A percentile compares a stretch with the other conserved stretches of the same genome.
Conservation (phyloP, 331 rosid species). For the Saraca asoca region DNA sequence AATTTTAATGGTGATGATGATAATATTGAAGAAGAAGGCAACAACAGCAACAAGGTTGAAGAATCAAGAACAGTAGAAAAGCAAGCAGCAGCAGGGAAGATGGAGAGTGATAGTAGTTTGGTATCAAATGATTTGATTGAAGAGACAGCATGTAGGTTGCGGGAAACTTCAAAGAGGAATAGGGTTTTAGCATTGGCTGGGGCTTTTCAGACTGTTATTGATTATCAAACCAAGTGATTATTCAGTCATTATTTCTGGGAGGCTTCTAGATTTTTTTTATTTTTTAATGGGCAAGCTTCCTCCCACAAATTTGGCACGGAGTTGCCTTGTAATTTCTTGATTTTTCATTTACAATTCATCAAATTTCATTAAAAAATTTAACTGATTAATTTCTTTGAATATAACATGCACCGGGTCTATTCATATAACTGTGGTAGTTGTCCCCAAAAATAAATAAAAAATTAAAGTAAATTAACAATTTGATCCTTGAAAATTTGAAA, state of each 20-base stretch:
- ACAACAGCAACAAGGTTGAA: neutral
- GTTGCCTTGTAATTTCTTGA: neutral
- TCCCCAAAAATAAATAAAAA: too few species aligned
- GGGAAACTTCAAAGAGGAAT: constrained; percentile 62
- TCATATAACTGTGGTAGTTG: too few species aligned
- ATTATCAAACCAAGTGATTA: constrained; percentile 62
- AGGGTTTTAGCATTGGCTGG: constrained; percentile 86
- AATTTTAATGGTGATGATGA: neutral
- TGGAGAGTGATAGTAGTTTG: constrained; percentile 38
- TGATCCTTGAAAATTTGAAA: too few species aligned
- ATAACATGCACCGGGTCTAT: too few species aligned
- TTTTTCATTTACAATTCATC: neutral
- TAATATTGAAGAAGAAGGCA: constrained; percentile 21
- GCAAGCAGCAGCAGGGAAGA: constrained; percentile 36
- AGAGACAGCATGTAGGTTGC: constrained; percentile 63
- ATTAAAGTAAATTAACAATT: too few species aligned
- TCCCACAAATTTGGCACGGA: neutral
- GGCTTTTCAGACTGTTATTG: constrained; percentile 91
- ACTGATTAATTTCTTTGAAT: neutral
- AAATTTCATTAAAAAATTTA: neutral
- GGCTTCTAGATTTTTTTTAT: neutral
- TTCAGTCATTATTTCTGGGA: neutral
- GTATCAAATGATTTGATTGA: constrained; percentile 70
- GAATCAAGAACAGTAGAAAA: too few species aligned
- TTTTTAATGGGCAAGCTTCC: neutral